Percentiles rank a stretch among this genome's conserved stretches.
Evolutionary conservation across 2,329 filamentous ascomycete species (phyloP).

Genomic region (Fusarium tupiense): DNA sequence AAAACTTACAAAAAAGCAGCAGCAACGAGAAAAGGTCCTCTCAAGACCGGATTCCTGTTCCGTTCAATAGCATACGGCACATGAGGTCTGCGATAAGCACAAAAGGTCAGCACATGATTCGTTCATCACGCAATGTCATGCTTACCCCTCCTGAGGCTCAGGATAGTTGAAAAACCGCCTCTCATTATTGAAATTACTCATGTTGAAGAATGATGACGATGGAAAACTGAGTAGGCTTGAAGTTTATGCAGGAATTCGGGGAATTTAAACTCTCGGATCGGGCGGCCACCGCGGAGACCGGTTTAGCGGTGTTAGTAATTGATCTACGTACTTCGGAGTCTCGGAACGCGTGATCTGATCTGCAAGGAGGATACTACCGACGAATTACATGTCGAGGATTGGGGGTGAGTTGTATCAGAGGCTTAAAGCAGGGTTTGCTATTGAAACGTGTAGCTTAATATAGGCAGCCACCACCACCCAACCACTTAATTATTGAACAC

Average conservation of each 20-base stretch:
- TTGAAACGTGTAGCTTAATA: not conserved
- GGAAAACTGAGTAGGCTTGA: not conserved
- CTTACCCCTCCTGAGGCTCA: slow-evolving; percentile 31
- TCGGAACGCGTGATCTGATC: slow-evolving; percentile 23
- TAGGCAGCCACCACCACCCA: not conserved
- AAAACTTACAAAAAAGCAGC: slow-evolving; percentile 34
- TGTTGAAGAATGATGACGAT: not conserved
- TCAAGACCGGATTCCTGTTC: slow-evolving; percentile 31
- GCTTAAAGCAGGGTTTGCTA: not conserved
- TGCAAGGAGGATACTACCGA: not conserved
- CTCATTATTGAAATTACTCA: slow-evolving; percentile 5
- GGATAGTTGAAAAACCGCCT: slow-evolving; percentile 36
- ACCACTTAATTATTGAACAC: slow-evolving; percentile 8
- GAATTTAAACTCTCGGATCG: slow-evolving; percentile 23
- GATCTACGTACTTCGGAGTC: slow-evolving; percentile 5
- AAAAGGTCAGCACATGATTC: slow-evolving; percentile 17
- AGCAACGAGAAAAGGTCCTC: slow-evolving; percentile 19
- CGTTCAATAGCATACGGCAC: slow-evolving; percentile 30
- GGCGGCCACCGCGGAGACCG: slow-evolving; percentile 27
- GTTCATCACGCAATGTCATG: not conserved
- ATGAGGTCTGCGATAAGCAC: slow-evolving; percentile 18
- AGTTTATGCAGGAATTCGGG: not conserved
- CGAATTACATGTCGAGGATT: not conserved
- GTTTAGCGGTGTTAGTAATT: slow-evolving; percentile 15
- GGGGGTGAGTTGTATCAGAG: not conserved